phyloP scores from a whole-genome alignment of 2,329 filamentous ascomycete genomes.

The Alternaria atra region DNA sequence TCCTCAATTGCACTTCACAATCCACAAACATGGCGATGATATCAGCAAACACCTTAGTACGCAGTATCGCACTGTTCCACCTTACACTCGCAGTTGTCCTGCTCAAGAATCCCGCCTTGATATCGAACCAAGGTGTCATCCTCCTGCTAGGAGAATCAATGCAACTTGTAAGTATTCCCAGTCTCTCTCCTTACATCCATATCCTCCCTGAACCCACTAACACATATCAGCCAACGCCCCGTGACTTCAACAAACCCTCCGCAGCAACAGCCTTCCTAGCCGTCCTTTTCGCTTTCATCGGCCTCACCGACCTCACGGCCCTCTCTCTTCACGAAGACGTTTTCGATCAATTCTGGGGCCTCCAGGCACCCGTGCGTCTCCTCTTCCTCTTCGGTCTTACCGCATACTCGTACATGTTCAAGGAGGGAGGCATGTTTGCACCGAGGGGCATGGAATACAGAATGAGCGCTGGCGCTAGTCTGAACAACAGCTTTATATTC shows the following conservation, averaged over 20 bases:
- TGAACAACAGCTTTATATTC: constrained; percentile 88
- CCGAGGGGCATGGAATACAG: constrained; percentile 36
- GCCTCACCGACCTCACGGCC: constrained; percentile 57
- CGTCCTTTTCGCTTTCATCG: constrained; percentile 73
- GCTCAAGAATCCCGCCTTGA: constrained; percentile 73
- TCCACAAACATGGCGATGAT: constrained; percentile 76
- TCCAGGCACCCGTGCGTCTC: constrained; percentile 70
- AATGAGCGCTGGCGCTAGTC: constrained; percentile 61
- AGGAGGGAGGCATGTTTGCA: constrained; percentile 59
- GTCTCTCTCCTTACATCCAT: not conserved
- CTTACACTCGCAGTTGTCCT: constrained; percentile 85
- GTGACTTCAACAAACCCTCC: constrained; percentile 72
- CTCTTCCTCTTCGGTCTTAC: constrained; percentile 68
- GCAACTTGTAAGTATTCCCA: constrained; percentile 69
- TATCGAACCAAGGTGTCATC: constrained; percentile 83
- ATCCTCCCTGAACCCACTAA: constrained; percentile 2
- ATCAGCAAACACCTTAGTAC: constrained; percentile 81
- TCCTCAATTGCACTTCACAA: not conserved
- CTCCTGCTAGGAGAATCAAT: constrained; percentile 84
- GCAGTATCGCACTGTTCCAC: constrained; percentile 83
- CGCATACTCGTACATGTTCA: constrained; percentile 72
- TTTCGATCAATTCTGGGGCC: constrained; percentile 58
- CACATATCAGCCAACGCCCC: constrained; percentile 65
- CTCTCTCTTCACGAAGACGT: constrained; percentile 56
- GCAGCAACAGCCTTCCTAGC: constrained; percentile 73